Evolutionary conservation across 2,329 filamentous ascomycete genomes (phyloP).

Genomic region (Fusarium armeniacum): DNA sequence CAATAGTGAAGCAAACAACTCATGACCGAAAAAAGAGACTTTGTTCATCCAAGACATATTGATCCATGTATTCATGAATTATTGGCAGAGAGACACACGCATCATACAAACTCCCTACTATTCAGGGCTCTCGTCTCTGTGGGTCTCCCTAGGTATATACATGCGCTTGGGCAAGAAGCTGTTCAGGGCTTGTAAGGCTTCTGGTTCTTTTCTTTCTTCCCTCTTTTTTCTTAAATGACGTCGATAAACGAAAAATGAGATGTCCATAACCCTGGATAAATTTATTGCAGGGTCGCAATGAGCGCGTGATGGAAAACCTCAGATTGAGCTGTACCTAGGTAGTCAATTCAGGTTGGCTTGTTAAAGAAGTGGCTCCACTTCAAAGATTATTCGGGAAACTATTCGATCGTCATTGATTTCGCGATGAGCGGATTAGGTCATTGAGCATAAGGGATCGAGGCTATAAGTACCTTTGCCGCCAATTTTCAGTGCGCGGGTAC

Average conservation of each 20-base stretch:
- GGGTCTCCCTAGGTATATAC: not conserved
- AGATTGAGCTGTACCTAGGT: constrained; percentile 10
- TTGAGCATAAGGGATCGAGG: constrained; percentile 26
- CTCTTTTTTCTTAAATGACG: constrained; percentile 25
- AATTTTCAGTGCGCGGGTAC: constrained; percentile 18
- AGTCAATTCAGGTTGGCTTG: constrained; percentile 14
- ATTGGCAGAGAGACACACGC: not conserved
- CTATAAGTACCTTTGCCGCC: constrained; percentile 4
- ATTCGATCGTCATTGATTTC: constrained; percentile 39
- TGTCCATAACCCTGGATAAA: constrained; percentile 22
- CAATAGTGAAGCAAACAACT: constrained; percentile 7
- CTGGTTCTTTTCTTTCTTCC: not conserved
- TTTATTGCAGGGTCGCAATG: constrained; percentile 29
- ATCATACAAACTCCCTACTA: not conserved
- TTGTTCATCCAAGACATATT: not conserved
- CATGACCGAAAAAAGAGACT: not conserved
- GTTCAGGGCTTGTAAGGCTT: not conserved
- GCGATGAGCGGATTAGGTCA: constrained; percentile 34
- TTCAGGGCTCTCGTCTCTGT: not conserved
- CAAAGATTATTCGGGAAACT: constrained; percentile 23
- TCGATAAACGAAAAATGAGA: constrained; percentile 9
- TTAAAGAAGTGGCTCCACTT: constrained; percentile 18
- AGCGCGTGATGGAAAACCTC: constrained; percentile 28
- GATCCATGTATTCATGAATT: constrained; percentile 8
- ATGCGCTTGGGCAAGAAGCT: not conserved